Base-by-base conservation (phyloP, 805 yeast species). In the Clavispora santaluciae region DNA sequence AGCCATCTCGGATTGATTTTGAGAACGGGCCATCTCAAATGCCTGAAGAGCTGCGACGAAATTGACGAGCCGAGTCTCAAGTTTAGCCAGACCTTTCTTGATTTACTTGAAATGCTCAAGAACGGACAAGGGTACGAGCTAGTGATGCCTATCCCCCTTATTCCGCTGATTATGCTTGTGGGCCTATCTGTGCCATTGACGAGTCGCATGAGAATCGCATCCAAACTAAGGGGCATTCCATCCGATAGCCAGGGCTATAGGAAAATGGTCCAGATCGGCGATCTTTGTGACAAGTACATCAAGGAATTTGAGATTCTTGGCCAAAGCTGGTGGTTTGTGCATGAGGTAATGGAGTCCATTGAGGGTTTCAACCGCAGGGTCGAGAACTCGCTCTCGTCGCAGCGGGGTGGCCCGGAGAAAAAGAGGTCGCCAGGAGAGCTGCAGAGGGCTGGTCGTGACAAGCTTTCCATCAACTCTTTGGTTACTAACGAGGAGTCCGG, bases 91-190 rank as follows among this genome's bases (percentile, higher is more conserved):
- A 17, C 39, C 13, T 39, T 50, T 17, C 30, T 42, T n/a, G 33
- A 33, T 18, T 34, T 45, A 20, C 40, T 49, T 15, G 40, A 38
- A 10, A 30, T 40, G 20, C 28, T 49, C 8, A 43, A 45, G 17
- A 46, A 41, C 18, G 50, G 39, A 10, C 44, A 44, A 7, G 43
- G 43, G 23, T 50, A 42, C 35, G 41, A 47, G 33, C 30, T 50
- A 33, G 42, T 50, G 9, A 38, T 43, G 38, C 39, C 44, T 13
- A 40, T 42, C 5, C 51, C 53, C 1, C 36, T 50, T 8, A 43
- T 50, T 12, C 54, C 54, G n/a, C 52, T 48, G 51, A 39, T 47
- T 4, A 41, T 50, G 22, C 39, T 49, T 6, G 47, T 44, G 25
- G 45, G 50, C 11, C 43, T 49, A 15, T 49, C 54, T 3, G 40